Evolutionary conservation across 129 eudicot genomes (phyloP).

Genomic region (Calendula officinalis): DNA sequence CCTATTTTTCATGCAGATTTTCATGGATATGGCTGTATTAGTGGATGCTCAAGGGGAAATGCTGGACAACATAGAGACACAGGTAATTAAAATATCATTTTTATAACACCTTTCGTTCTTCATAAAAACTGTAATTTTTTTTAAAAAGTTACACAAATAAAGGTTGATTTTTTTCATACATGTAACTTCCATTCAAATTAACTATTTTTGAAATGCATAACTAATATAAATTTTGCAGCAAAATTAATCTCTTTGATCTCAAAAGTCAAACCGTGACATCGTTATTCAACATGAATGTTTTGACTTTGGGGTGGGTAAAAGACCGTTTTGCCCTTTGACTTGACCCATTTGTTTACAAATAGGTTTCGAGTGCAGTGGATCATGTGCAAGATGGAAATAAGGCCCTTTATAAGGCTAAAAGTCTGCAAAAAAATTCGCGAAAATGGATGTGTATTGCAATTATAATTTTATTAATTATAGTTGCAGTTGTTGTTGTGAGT

Average conservation of each 20-base stretch:
- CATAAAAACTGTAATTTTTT: too few relatives aligned
- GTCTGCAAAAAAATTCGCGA: slow-evolving; percentile 65
- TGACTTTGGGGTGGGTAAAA: slow-evolving; percentile 6
- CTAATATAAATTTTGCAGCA: not conserved
- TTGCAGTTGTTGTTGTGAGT: slow-evolving; percentile 67
- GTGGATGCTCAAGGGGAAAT: slow-evolving; percentile 96
- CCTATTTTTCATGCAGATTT: slow-evolving; percentile 51
- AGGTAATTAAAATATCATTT: slow-evolving; percentile 45
- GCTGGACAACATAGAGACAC: slow-evolving; percentile 93
- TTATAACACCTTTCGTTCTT: too few relatives aligned
- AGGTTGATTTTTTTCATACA: not conserved
- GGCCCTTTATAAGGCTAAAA: slow-evolving; percentile 80
- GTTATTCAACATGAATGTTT: not conserved
- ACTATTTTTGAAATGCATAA: not conserved
- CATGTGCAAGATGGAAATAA: slow-evolving; percentile 86
- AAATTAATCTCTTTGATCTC: too few relatives aligned
- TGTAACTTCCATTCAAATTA: not conserved
- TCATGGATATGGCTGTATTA: slow-evolving; percentile 88
- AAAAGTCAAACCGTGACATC: too few relatives aligned
- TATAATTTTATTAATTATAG: slow-evolving; percentile 63
- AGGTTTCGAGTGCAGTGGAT: slow-evolving; percentile 93
- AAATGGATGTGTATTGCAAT: slow-evolving; percentile 97
- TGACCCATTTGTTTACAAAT: not conserved
- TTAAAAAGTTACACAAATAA: too few relatives aligned
- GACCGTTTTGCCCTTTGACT: not conserved